These are phyloP conservation scores for Ogataea chonburiensis DNA, from an alignment of 805 yeast species.

Conservation along the genomic window DNA sequence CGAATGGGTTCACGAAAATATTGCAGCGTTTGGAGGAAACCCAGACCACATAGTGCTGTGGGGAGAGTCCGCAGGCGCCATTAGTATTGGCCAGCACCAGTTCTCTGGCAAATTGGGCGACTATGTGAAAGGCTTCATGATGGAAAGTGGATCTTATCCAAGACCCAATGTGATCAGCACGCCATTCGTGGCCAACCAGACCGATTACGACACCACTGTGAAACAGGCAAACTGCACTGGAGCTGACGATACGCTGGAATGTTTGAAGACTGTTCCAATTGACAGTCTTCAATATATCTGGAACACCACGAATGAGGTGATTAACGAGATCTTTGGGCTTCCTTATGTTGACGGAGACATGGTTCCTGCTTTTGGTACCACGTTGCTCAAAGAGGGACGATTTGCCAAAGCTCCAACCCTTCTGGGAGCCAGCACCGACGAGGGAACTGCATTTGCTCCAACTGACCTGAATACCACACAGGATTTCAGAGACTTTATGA, in stretches of 20 bases:
- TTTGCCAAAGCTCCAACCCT: constrained; percentile 1
- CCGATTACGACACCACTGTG: constrained; percentile 1
- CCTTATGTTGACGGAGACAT: constrained; percentile 4
- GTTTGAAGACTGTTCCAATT: constrained; percentile 1
- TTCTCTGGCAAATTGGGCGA: neutral
- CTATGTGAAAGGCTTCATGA: constrained; percentile 3
- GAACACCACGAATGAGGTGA: constrained; percentile 2
- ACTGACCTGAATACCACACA: neutral
- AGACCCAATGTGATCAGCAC: neutral
- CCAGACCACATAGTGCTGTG: constrained; percentile 4
- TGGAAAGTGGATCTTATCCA: constrained; percentile 2
- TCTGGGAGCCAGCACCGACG: constrained; percentile 2
- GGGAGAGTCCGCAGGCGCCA: constrained; percentile 5
- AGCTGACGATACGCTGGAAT: constrained; percentile 1
- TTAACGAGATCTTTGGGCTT: neutral
- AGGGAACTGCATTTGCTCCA: constrained; percentile 1
- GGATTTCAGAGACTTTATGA: neutral
- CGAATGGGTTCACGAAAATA: constrained; percentile 5
- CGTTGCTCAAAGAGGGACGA: neutral
- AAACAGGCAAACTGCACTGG: constrained; percentile 1
- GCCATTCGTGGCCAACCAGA: neutral
- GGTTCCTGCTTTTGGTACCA: constrained; percentile 4
- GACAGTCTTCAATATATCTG: constrained; percentile 2
- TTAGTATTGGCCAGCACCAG: constrained; percentile 2
- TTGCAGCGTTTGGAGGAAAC: constrained; percentile 1